Evolutionary conservation across 345 rosid species (phyloP).

Genomic region (Pistacia vera): DNA sequence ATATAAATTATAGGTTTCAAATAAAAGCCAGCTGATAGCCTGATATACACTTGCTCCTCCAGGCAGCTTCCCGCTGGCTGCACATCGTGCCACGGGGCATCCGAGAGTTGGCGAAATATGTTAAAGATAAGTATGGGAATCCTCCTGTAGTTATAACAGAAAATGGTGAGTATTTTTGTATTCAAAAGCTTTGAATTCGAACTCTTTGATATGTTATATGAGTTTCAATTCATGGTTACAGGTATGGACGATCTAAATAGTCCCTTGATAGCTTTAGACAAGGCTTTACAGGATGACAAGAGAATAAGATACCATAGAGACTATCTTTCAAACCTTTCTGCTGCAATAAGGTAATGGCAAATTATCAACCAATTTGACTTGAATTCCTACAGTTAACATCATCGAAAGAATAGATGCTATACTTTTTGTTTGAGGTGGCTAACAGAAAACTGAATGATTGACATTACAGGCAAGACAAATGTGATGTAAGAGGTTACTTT

Average conservation of each 20-base stretch:
- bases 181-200: background rate
- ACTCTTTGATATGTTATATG: background rate
- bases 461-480: slow-evolving; percentile 56
- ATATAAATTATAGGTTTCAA: slow-evolving; percentile 10
- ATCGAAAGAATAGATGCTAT: no score
- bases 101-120: slow-evolving; percentile 53
- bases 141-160: slow-evolving; percentile 77
- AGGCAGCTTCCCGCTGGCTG: slow-evolving; percentile 96
- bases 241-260: slow-evolving; percentile 85
- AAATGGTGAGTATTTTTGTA: slow-evolving; percentile 50
- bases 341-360: slow-evolving; percentile 66
- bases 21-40: slow-evolving; percentile 19
- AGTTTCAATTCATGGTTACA: slow-evolving; percentile 29
- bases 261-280: slow-evolving; percentile 51
- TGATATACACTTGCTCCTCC: slow-evolving; percentile 35
- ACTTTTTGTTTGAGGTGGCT: slow-evolving; percentile 7
- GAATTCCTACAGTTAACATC: no score
- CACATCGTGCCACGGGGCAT: slow-evolving; percentile 93
- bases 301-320: slow-evolving; percentile 83
- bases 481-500: slow-evolving; percentile 72
- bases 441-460: background rate
- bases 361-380: background rate
- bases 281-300: slow-evolving; percentile 74
- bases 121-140: slow-evolving; percentile 74
- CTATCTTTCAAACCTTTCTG: slow-evolving; percentile 84